A percentile compares a stretch with the other conserved stretches of the same genome.
These are phyloP conservation scores for Graphilbum fragrans DNA, from an alignment of 2,329 filamentous ascomycete genomes.

Conservation along the genomic window DNA sequence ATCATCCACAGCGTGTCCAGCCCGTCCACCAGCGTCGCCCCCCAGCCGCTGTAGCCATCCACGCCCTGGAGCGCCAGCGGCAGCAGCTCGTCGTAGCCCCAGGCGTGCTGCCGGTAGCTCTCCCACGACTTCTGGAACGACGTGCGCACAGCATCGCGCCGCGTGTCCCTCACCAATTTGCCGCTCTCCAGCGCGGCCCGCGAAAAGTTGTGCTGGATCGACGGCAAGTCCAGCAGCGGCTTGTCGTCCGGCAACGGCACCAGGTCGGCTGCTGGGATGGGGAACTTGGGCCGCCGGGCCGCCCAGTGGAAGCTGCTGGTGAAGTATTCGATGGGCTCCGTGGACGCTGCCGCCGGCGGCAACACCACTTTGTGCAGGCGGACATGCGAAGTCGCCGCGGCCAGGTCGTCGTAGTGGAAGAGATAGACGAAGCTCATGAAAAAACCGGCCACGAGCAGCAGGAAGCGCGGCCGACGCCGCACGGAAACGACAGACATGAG, in stretches of 20 bases:
- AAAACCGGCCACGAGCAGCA: background rate
- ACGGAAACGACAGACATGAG: background rate
- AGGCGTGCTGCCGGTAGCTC: constrained; percentile 48
- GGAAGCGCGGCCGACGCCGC: background rate
- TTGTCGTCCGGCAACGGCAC: constrained; percentile 20
- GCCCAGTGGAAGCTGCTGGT: constrained; percentile 19
- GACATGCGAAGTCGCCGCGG: too few species aligned
- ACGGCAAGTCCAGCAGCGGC: constrained; percentile 16
- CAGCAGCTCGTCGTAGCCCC: constrained; percentile 73
- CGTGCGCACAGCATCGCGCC: constrained; percentile 6
- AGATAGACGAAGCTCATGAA: background rate
- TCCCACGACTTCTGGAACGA: constrained; percentile 26
- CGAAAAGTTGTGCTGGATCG: constrained; percentile 30
- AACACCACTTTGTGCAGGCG: constrained; percentile 2
- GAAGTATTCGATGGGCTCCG: constrained; percentile 11
- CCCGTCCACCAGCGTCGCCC: constrained; percentile 72
- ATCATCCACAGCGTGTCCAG: constrained; percentile 83
- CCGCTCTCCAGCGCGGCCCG: background rate
- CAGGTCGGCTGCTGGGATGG: constrained; percentile 11
- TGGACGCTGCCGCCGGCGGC: constrained; percentile 2
- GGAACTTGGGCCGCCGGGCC: constrained; percentile 12
- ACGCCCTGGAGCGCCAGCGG: constrained; percentile 57
- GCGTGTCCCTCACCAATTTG: constrained; percentile 1
- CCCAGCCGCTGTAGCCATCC: constrained; percentile 85
- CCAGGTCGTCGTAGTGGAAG: background rate